A percentile compares a stretch with the other conserved stretches of the same genome.
Evolutionary conservation across 75 land plant species (phyloP).

Genomic region (Sequoiadendron giganteum): DNA sequence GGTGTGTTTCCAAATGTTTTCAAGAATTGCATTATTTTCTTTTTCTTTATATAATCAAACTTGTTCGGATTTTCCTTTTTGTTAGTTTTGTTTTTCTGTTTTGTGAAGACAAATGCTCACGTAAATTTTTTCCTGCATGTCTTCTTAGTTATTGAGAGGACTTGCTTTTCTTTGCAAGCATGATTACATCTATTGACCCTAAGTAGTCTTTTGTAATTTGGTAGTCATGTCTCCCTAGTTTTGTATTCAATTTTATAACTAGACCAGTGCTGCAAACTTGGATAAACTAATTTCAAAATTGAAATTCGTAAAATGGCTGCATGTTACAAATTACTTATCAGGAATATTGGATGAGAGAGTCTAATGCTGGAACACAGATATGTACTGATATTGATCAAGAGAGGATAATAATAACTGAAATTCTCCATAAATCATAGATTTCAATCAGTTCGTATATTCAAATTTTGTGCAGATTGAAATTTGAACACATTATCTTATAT

Average conservation of each 20-base stretch:
- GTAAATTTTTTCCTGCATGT: neutral
- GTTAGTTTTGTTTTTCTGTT: neutral
- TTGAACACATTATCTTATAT: neutral
- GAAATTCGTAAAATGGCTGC: neutral
- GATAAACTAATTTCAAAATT: neutral
- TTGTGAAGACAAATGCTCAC: neutral
- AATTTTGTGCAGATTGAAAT: neutral
- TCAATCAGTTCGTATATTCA: too few relatives aligned
- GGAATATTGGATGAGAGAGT: neutral
- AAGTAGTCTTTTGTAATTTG: neutral
- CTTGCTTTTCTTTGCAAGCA: neutral
- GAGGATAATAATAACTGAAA: too few relatives aligned
- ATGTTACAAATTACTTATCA: neutral
- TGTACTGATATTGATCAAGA: neutral
- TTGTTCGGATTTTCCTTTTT: neutral
- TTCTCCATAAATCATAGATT: too few relatives aligned
- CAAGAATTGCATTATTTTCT: neutral
- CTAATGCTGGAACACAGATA: neutral
- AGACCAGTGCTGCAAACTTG: neutral
- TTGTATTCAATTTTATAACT: neutral
- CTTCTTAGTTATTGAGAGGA: neutral
- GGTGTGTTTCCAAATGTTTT: constrained; percentile 19
- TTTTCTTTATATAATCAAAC: neutral
- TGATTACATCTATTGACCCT: neutral
- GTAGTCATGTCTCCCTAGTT: neutral